Evolutionary conservation across 2,329 filamentous ascomycete species (phyloP).

Genomic region (Aspergillus udagawae): DNA sequence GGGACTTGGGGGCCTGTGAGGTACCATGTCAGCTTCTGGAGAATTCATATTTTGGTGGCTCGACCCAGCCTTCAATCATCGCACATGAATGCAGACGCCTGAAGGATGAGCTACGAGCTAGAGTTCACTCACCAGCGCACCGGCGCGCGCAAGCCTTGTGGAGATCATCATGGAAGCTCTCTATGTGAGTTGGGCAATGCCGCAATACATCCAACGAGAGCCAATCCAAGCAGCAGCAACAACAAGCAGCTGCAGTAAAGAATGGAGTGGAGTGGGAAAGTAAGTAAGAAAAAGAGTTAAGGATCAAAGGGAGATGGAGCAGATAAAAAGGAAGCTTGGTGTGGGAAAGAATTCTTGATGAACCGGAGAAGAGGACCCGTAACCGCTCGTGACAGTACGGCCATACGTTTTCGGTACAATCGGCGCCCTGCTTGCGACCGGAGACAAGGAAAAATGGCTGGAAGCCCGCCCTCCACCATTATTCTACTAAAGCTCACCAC

Average conservation of each 20-base stretch:
- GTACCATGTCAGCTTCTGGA: constrained; percentile 18
- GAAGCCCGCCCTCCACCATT: constrained; percentile 3
- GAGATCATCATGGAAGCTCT: constrained; percentile 46
- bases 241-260: constrained; percentile 35
- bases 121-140: constrained; percentile 43
- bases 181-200: constrained; percentile 34
- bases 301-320: constrained; percentile 31
- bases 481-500: not conserved
- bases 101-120: constrained; percentile 9
- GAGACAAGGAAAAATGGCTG: constrained; percentile 26
- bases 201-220: constrained; percentile 37
- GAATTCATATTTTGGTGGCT: not conserved
- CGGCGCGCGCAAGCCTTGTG: constrained; percentile 44
- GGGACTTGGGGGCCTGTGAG: constrained; percentile 42
- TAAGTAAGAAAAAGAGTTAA: constrained; percentile 32
- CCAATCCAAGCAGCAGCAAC: constrained; percentile 25
- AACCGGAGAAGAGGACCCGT: constrained; percentile 38
- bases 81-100: constrained; percentile 6
- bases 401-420: constrained; percentile 25
- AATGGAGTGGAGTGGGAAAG: constrained; percentile 32
- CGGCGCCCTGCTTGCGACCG: constrained; percentile 23
- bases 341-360: constrained; percentile 32
- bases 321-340: constrained; percentile 37
- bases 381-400: constrained; percentile 34
- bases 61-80: constrained; percentile 3